These are phyloP conservation scores for Aureobasidium uvarum DNA, from an alignment of 2,329 filamentous ascomycete species.

Conservation along the genomic window DNA sequence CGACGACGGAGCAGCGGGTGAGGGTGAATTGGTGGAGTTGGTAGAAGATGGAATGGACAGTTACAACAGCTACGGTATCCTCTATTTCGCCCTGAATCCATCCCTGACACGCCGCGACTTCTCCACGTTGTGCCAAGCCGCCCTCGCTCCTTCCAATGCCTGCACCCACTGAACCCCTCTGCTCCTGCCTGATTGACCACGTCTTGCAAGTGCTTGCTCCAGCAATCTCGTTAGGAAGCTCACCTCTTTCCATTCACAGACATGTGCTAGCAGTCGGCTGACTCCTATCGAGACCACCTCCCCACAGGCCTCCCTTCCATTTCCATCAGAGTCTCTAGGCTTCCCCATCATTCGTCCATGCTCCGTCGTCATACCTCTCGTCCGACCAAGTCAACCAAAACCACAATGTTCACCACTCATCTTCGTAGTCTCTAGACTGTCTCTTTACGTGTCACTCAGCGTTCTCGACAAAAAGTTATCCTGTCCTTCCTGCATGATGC, in stretches of 20 bases:
- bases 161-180: background rate
- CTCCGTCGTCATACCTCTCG: slow-evolving; percentile 18
- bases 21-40: slow-evolving; percentile 8
- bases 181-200: background rate
- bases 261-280: background rate
- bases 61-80: slow-evolving; percentile 15
- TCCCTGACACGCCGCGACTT: slow-evolving; percentile 22
- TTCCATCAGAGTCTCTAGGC: slow-evolving; percentile 15
- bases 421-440: background rate
- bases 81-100: slow-evolving; percentile 25
- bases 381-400: background rate
- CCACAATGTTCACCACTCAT: background rate
- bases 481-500: slow-evolving; percentile 8
- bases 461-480: background rate
- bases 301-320: slow-evolving; percentile 5
- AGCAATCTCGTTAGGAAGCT: too few relatives aligned
- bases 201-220: background rate
- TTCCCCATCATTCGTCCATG: slow-evolving; percentile 22
- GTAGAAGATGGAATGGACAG: slow-evolving; percentile 13
- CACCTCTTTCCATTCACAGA: background rate
- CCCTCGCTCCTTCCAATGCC: background rate
- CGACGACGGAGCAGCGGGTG: background rate
- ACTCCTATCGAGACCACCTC: background rate
- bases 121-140: slow-evolving; percentile 12
- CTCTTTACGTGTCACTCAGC: background rate